phyloP scores from a whole-genome alignment of 371 early-diverging fungal species.

The Synchytrium microbalum region DNA sequence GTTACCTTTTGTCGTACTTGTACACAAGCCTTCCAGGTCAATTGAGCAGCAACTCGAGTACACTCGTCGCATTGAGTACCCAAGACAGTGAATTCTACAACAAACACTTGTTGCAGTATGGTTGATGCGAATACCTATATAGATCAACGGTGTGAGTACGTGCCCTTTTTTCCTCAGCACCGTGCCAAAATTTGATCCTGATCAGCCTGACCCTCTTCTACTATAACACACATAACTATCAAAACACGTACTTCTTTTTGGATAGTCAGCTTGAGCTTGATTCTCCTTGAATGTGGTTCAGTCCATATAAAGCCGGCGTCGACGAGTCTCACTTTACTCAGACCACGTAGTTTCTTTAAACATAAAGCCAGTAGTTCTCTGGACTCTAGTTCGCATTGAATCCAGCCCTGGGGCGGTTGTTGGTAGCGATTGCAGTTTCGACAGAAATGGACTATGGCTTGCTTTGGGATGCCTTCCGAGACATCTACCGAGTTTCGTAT shows the following conservation, averaged over 20 bases:
- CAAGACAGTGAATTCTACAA: constrained; percentile 90
- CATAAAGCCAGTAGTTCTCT: constrained; percentile 92
- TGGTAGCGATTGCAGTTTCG: constrained; percentile 89
- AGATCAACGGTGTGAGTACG: too few relatives aligned
- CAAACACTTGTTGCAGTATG: constrained; percentile 90
- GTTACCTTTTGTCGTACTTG: constrained; percentile 97
- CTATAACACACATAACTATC: constrained; percentile 95
- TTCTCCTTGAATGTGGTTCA: constrained; percentile 92
- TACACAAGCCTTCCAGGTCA: constrained; percentile 98
- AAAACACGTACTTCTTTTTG: constrained; percentile 94
- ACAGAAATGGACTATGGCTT: constrained; percentile 89
- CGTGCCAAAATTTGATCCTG: constrained; percentile 97
- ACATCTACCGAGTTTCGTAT: constrained; percentile 93
- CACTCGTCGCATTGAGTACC: constrained; percentile 98
- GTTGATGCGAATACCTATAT: constrained; percentile 82
- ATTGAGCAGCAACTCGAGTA: constrained; percentile 94
- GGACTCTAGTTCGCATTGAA: constrained; percentile 80
- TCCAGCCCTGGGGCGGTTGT: constrained; percentile 93
- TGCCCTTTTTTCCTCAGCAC: constrained; percentile 80
- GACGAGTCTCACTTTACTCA: constrained; percentile 85
- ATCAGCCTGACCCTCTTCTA: constrained; percentile 99
- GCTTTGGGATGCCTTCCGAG: constrained; percentile 96
- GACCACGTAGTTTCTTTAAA: constrained; percentile 86
- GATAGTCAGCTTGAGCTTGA: constrained; percentile 95
- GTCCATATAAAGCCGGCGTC: constrained; percentile 99